A percentile compares a stretch with the other conserved stretches of the same genome.
phyloP scores from a whole-genome alignment of 2,329 filamentous ascomycete genomes.

The Penicillium sp. region DNA sequence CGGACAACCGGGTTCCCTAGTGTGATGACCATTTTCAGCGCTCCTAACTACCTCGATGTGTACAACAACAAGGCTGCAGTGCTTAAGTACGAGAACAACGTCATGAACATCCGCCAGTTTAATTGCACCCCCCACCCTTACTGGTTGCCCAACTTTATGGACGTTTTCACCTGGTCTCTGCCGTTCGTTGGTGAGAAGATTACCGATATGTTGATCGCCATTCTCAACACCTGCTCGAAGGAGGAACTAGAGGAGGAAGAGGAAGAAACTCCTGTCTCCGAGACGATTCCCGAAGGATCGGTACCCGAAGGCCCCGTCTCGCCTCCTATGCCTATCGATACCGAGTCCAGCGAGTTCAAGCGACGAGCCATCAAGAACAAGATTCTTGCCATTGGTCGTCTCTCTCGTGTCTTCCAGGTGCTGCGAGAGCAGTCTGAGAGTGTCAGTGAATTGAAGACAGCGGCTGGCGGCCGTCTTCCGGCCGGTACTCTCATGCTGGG shows the following conservation, averaged over 20 bases:
- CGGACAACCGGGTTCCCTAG: slow-evolving; percentile 96
- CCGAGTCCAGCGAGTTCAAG: slow-evolving; percentile 90
- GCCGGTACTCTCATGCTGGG: slow-evolving; percentile 97
- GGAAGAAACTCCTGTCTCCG: slow-evolving; percentile 70
- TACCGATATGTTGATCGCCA: slow-evolving; percentile 98
- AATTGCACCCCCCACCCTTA: slow-evolving; percentile 99
- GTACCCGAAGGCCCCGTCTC: slow-evolving; percentile 65
- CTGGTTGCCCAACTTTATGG: slow-evolving; percentile 99
- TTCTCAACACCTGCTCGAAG: slow-evolving; percentile 98
- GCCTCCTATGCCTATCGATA: slow-evolving; percentile 70
- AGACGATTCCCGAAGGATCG: not conserved
- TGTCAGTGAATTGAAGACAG: slow-evolving; percentile 97
- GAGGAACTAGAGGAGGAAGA: slow-evolving; percentile 94
- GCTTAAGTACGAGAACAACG: slow-evolving; percentile 99
- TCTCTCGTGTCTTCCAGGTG: slow-evolving; percentile 98
- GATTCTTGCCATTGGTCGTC: slow-evolving; percentile 92
- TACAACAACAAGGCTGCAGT: slow-evolving; percentile 99
- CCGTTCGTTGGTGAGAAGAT: slow-evolving; percentile 99
- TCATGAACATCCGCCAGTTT: slow-evolving; percentile 99
- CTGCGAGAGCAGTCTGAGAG: slow-evolving; percentile 95
- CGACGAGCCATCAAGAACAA: slow-evolving; percentile 99
- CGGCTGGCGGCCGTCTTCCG: slow-evolving; percentile 85
- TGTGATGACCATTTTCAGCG: slow-evolving; percentile 99
- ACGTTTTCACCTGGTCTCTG: slow-evolving; percentile 99
- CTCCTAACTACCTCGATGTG: slow-evolving; percentile 96